Base-by-base conservation (phyloP, 768 basidiomycete genomes). In the Pholiota conissans region DNA sequence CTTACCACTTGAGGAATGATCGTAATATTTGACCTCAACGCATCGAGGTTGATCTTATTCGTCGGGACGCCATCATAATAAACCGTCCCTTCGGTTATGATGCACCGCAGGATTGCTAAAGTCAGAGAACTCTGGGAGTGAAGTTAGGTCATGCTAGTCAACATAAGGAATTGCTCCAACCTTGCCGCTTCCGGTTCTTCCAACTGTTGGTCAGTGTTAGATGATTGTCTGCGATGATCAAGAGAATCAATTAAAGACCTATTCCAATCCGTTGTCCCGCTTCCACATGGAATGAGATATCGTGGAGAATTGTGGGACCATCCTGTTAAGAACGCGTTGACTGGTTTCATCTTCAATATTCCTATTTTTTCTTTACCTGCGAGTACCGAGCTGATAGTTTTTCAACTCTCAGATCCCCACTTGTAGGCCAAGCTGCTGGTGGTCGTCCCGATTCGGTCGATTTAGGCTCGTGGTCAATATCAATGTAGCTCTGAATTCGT, bases 401-500 rank as follows among this genome's bases (percentile, higher is more conserved):
- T 55, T 85, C 79, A 3, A 83, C 79, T 3, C 71, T 67, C 34
- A 88, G 73, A 28, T 77, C 71, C 9, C 86, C 86, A 16, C 80
- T 81, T 6, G 82, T 72, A 0, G 86, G 86, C 86, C 87, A 89
- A 56, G 84, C 78, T 1, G 86, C 85, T 0, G 87, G 85, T 1
- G 86, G 86, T 27, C 69, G 68, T 27, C 80, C 80, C 5, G 67
- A 60, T 16, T 67, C 55, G 0, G 72, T 73, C 1, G 74, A 59
- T 55, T 73, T 69, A 5, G 76, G 75, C 65, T 88, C 85, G 48
- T 83, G 81, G 42, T 86, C 84, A 57, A 86, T 84, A 28, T 72
- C 63, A n/a, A 86, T 64, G 64, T 85, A 87, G 4, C 67, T 86
- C 55, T 88, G 81, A 1, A 93, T 85, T 56, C 93, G 87, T 64